Percentiles rank a stretch among this genome's conserved stretches.
Conservation (phyloP, 768 basidiomycete species). For the Heimioporus sp. region DNA sequence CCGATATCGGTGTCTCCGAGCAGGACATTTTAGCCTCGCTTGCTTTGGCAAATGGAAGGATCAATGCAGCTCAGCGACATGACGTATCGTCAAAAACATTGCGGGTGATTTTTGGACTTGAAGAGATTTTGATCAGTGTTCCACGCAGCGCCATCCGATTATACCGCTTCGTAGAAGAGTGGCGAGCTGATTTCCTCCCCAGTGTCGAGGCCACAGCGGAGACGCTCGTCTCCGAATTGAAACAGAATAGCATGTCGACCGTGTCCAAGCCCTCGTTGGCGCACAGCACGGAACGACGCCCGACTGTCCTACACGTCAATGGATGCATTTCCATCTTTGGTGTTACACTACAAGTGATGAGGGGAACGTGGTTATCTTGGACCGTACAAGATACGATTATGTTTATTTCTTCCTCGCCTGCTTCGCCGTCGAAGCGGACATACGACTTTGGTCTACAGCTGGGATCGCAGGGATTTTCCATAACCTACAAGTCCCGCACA, state of each 20-base stretch:
- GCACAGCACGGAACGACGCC: slow-evolving; percentile 6
- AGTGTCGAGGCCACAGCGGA: slow-evolving; percentile 67
- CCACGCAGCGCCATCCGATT: slow-evolving; percentile 80
- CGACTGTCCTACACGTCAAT: slow-evolving; percentile 46
- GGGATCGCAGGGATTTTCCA: slow-evolving; percentile 56
- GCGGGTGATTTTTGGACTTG: slow-evolving; percentile 45
- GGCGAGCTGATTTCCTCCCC: slow-evolving; percentile 78
- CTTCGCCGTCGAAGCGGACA: slow-evolving; percentile 29
- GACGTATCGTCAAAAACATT: slow-evolving; percentile 41
- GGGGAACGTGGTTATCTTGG: slow-evolving; percentile 85
- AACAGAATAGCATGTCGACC: slow-evolving; percentile 39
- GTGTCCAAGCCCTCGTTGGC: slow-evolving; percentile 29
- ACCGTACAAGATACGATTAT: slow-evolving; percentile 50
- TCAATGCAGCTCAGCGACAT: slow-evolving; percentile 46
- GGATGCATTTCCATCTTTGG: slow-evolving; percentile 49
- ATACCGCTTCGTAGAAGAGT: slow-evolving; percentile 78
- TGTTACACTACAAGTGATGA: slow-evolving; percentile 79
- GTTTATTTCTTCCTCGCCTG: slow-evolving; percentile 43
- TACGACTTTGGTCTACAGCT: slow-evolving; percentile 65
- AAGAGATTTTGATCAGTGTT: slow-evolving; percentile 52
- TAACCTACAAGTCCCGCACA: slow-evolving; percentile 47
- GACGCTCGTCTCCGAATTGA: slow-evolving; percentile 62
- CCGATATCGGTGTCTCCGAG: slow-evolving; percentile 37
- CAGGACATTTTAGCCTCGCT: slow-evolving; percentile 65
- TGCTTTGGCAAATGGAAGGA: slow-evolving; percentile 42